These are phyloP conservation scores for Diplodia scrobiculata DNA, from an alignment of 2,329 filamentous ascomycete species.

Conservation along the genomic window DNA sequence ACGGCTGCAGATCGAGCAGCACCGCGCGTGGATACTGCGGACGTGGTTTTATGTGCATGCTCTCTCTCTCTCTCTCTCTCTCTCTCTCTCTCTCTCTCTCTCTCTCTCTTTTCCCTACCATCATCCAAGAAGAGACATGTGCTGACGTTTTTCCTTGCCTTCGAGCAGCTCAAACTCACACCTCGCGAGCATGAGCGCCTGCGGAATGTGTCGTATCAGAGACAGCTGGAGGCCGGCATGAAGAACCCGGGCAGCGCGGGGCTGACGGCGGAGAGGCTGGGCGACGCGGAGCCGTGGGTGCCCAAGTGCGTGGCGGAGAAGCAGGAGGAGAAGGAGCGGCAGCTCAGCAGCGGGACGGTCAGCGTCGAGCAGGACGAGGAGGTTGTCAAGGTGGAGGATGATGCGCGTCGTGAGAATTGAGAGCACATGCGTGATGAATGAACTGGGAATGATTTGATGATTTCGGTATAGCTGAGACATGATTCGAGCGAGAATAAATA, in stretches of 20 bases:
- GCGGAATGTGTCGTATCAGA: conserved; percentile 58
- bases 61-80: no score
- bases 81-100: no score
- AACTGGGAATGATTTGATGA: not conserved
- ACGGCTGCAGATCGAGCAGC: conserved; percentile 63
- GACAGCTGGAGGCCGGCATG: conserved; percentile 59
- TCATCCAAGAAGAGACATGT: no score
- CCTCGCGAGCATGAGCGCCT: conserved; percentile 58
- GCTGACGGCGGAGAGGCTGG: conserved; percentile 37
- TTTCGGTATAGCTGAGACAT: not conserved
- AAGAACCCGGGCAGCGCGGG: conserved; percentile 47
- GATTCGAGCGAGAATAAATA: no score
- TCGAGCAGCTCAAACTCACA: conserved; percentile 51
- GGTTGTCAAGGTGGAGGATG: not conserved
- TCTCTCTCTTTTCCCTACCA: no score
- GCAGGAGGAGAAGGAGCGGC: conserved; percentile 9
- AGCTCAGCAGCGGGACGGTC: not conserved
- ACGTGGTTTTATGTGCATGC: conserved; percentile 36
- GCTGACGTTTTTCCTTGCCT: not conserved
- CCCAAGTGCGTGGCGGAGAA: conserved; percentile 27
- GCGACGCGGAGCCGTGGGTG: conserved; percentile 38
- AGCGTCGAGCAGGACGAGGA: not conserved
- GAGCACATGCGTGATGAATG: no score
- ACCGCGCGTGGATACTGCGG: conserved; percentile 66
- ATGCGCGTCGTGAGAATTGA: no score